phyloP scores from a whole-genome alignment of 1,284 basidiomycete species.

The Rhodofomes roseus region DNA sequence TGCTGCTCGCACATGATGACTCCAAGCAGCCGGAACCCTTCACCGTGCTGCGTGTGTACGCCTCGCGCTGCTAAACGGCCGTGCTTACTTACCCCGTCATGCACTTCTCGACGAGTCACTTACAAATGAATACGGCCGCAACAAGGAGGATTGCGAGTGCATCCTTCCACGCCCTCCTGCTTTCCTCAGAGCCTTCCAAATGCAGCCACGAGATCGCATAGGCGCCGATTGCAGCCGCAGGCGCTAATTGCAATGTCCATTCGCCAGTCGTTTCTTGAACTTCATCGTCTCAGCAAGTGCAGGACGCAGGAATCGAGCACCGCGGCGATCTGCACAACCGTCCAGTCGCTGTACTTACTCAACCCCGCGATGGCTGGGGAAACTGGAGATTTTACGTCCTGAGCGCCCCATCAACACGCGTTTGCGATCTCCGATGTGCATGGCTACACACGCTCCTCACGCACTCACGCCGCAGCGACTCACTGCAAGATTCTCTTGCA shows the following conservation, averaged over 20 bases:
- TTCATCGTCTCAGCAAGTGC: neutral
- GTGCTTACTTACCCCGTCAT: no score
- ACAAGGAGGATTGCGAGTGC: no score
- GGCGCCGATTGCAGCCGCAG: no score
- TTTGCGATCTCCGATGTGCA: constrained; percentile 11
- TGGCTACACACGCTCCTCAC: constrained; percentile 3
- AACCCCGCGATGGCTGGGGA: neutral
- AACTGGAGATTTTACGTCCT: no score
- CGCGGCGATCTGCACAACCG: neutral
- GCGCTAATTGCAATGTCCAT: neutral
- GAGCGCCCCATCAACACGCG: constrained; percentile 9
- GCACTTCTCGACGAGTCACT: no score
- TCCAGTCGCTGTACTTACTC: neutral
- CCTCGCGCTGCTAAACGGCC: neutral
- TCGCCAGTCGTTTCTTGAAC: neutral
- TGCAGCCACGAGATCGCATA: no score
- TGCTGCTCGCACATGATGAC: neutral
- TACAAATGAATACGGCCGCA: no score
- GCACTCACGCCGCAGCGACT: constrained; percentile 1
- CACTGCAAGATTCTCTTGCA: constrained; percentile 6
- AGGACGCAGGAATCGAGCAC: neutral
- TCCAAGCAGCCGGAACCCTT: neutral
- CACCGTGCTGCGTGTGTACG: neutral
- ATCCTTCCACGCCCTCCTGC: no score
- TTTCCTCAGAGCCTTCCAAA: no score